These are phyloP conservation scores for Scedosporium dehoogii DNA, from an alignment of 2,329 filamentous ascomycete genomes.

Conservation along the genomic window DNA sequence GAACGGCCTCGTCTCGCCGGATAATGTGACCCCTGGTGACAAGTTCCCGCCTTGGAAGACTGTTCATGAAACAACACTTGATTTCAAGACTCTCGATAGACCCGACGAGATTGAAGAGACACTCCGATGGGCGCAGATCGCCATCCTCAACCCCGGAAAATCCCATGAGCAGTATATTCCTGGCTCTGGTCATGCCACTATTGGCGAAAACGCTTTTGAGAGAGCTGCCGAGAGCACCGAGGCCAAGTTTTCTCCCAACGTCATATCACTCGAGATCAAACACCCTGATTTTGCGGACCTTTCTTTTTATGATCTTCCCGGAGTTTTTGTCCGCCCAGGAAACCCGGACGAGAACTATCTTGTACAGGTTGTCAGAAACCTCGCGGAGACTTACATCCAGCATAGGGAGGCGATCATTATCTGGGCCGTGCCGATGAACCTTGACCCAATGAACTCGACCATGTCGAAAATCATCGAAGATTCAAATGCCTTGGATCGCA, in stretches of 20 bases:
- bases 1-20: constrained; percentile 28
- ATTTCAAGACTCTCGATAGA: constrained; percentile 55
- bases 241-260: constrained; percentile 72
- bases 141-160: constrained; percentile 58
- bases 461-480: constrained; percentile 55
- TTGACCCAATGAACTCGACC: constrained; percentile 65
- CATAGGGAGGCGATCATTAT: constrained; percentile 65
- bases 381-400: constrained; percentile 61
- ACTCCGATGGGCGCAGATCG: constrained; percentile 66
- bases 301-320: constrained; percentile 78
- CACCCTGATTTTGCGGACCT: constrained; percentile 62
- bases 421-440: constrained; percentile 67
- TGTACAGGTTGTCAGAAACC: constrained; percentile 59
- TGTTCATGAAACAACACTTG: constrained; percentile 31
- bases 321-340: constrained; percentile 63
- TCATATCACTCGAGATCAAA: constrained; percentile 66
- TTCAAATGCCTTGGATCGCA: constrained; percentile 45
- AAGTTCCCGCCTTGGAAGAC: constrained; percentile 59
- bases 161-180: constrained; percentile 45
- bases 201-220: constrained; percentile 11
- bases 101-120: constrained; percentile 55
- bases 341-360: constrained; percentile 56
- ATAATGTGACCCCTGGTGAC: constrained; percentile 36
- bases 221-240: constrained; percentile 32
- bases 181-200: constrained; percentile 22